Percentiles rank a stretch among this genome's conserved stretches.
These are phyloP conservation scores for Penicillium parvum DNA, from an alignment of 495 filamentous ascomycete species.

Conservation along the genomic window DNA sequence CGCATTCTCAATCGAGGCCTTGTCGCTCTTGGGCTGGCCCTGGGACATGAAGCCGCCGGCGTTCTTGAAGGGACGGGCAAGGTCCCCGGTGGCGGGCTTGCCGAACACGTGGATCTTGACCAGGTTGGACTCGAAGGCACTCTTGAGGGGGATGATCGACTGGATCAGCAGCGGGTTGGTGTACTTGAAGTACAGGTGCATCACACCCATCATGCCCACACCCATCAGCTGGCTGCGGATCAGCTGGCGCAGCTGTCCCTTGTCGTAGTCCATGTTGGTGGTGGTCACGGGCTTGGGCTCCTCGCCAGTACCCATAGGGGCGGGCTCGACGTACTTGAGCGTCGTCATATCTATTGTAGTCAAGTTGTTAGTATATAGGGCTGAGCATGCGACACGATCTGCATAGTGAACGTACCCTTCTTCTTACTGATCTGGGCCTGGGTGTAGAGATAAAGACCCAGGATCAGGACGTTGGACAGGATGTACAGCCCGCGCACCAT, in stretches of 20 bases:
- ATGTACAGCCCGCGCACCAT: conserved; percentile 78
- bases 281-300: conserved; percentile 94
- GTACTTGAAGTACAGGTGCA: conserved; percentile 99
- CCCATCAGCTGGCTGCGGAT: conserved; percentile 91
- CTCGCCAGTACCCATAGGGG: conserved; percentile 84
- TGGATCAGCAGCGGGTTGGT: conserved; percentile 98
- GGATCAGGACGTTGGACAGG: conserved; percentile 83
- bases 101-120: conserved; percentile 93
- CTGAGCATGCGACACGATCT: background rate
- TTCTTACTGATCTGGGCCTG: conserved; percentile 82
- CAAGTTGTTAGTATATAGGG: background rate
- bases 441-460: conserved; percentile 76
- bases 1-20: conserved; percentile 87
- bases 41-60: conserved; percentile 73
- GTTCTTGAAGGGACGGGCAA: conserved; percentile 93
- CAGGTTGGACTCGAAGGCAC: conserved; percentile 88
- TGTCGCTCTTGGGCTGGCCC: conserved; percentile 82
- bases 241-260: conserved; percentile 72
- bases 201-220: conserved; percentile 93
- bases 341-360: conserved; percentile 76
- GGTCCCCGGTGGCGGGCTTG: conserved; percentile 82
- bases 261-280: conserved; percentile 90
- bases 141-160: conserved; percentile 95
- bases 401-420: conserved; percentile 64
- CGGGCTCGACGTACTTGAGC: conserved; percentile 95